Evolutionary conservation across 2,329 filamentous ascomycete species (phyloP), one percentile per base, ranked within the genome.

Genomic region (Chaetothyriales sp.): DNA sequence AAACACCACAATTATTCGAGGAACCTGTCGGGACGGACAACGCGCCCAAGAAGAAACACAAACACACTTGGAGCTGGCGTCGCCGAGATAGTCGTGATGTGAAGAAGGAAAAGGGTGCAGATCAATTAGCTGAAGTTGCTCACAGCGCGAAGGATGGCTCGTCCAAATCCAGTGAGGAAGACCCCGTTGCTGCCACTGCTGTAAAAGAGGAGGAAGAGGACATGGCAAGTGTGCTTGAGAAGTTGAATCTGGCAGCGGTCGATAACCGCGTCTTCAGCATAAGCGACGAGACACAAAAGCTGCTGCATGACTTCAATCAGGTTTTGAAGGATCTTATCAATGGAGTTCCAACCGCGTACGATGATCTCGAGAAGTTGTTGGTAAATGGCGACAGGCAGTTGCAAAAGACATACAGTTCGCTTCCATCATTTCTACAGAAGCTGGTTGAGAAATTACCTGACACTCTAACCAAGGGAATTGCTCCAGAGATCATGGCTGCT

Each of bases 271-370:
- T 86, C 53, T 86, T 95, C 66, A 83, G 82, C 10, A 77, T 95
- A 51, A 86, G 85, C n/a, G 77, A 80, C 53, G 88, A 94, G 60
- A 90, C 86, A 0, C 81, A 87, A 54, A 83, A 86, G 56, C 76
- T 95, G 26, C 78, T 95, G 48, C 78, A 80, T 49, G 80, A 82
- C 55, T 98, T 98, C 73, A 93, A 87, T 1, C 74, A 88, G 51
- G 82, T 95, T 32, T 84, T 98, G 63, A 92, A 90, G 64, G 92
- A 98, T 64, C 77, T 95, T 15, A 79, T 92, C 61, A 89, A 88
- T 64, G 92, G 92, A 55, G 92, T 87, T 1, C 92, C 92, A 2
- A 95, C 90, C 0, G 92, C 92, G 2, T 95, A 93, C 66, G 77
- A 84, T 62, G 92, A 98, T 64, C 81, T 98, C n/a, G 80, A 82